phyloP scores from a whole-genome alignment of 2,329 filamentous ascomycete species.

The Fusarium dlaminii region DNA sequence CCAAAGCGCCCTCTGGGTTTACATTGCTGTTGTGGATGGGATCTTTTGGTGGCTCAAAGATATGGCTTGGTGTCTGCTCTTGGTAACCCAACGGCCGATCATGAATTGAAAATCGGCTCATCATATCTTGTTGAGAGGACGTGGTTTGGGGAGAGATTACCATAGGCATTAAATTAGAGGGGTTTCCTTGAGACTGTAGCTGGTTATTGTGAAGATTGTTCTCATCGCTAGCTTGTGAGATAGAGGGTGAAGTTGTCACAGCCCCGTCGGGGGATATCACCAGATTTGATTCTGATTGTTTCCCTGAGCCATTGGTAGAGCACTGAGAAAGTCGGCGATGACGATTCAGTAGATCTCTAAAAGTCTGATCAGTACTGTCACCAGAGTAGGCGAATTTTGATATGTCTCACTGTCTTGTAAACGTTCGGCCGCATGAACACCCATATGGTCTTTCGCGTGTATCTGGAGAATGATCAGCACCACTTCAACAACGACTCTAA shows the following conservation, averaged over 20 bases:
- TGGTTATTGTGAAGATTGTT: background rate
- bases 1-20: background rate
- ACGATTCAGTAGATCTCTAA: background rate
- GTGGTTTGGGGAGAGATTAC: background rate
- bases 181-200: background rate
- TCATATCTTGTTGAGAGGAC: background rate
- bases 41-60: background rate
- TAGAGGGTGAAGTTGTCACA: background rate
- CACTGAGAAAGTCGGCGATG: background rate
- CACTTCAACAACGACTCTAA: rapidly evolving
- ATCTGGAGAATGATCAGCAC: background rate
- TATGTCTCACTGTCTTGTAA: constrained; percentile 1
- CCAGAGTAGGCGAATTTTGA: rapidly evolving
- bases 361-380: background rate
- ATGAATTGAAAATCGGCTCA: background rate
- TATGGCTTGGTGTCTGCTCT: background rate
- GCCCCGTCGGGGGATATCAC: background rate
- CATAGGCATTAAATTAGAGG: background rate
- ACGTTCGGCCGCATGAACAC: background rate
- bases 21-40: background rate
- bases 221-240: background rate
- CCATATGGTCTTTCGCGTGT: background rate
- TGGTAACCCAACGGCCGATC: background rate
- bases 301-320: background rate
- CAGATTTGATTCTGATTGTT: background rate